A percentile compares a stretch with the other conserved stretches of the same genome.
These are phyloP conservation scores for Selaginella moellendorffii DNA, from an alignment of 75 land plant species.

Conservation along the genomic window DNA sequence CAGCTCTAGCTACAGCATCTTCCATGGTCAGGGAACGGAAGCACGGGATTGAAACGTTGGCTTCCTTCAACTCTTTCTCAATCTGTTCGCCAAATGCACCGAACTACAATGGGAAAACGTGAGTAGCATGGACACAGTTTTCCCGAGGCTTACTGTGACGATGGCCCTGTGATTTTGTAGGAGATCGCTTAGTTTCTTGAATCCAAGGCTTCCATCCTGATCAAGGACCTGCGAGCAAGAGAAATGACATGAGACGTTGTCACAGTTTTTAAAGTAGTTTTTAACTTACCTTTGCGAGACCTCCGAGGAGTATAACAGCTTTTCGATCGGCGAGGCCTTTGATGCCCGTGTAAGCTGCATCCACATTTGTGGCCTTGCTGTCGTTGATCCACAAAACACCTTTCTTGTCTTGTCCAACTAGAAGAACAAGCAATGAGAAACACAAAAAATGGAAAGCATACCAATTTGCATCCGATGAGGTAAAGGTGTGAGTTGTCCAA, in stretches of 20 bases:
- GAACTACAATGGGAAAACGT: slow-evolving; percentile 24
- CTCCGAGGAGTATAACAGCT: slow-evolving; percentile 52
- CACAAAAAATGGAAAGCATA: too few species aligned
- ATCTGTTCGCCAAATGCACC: slow-evolving; percentile 42
- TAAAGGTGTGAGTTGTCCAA: slow-evolving; percentile 22
- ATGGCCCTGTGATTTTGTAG: slow-evolving; percentile 40
- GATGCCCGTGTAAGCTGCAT: slow-evolving; percentile 41
- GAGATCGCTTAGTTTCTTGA: slow-evolving; percentile 28
- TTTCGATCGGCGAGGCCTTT: slow-evolving; percentile 27
- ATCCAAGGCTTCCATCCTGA: slow-evolving; percentile 27
- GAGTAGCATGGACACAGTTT: background rate
- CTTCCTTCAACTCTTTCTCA: slow-evolving; percentile 24
- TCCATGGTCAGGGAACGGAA: slow-evolving; percentile 15
- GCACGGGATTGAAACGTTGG: slow-evolving; percentile 41
- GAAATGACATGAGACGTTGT: too few species aligned
- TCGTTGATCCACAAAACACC: slow-evolving; percentile 51
- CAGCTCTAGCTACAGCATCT: slow-evolving; percentile 39
- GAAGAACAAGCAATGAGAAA: too few species aligned
- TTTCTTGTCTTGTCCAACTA: slow-evolving; percentile 32
- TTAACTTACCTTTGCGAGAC: slow-evolving; percentile 61
- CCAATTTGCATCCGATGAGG: slow-evolving; percentile 68
- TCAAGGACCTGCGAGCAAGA: slow-evolving; percentile 28
- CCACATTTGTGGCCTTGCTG: slow-evolving; percentile 65
- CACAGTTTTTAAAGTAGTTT: too few species aligned
- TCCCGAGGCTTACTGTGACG: slow-evolving; percentile 25